Evolutionary conservation across 441 rosid species (phyloP).

Genomic region (Oxalis stricta): DNA sequence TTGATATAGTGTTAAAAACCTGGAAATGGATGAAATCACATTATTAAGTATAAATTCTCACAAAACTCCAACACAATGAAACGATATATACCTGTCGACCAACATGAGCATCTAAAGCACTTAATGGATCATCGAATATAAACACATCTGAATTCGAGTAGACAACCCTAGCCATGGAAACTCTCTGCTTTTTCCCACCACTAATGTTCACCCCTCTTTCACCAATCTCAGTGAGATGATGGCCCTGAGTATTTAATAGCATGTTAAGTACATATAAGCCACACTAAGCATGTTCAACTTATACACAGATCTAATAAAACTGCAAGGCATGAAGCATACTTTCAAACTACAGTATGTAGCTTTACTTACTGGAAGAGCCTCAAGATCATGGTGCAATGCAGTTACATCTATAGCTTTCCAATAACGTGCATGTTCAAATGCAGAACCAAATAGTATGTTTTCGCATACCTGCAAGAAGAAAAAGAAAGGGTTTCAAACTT

Average conservation of each 20-base stretch:
- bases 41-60: too few relatives aligned
- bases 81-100: slow-evolving; percentile 71
- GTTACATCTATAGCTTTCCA: slow-evolving; percentile 76
- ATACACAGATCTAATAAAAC: too few relatives aligned
- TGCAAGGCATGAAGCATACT: too few relatives aligned
- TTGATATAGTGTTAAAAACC: slow-evolving; percentile 90
- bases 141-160: slow-evolving; percentile 78
- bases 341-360: too few relatives aligned
- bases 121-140: slow-evolving; percentile 86
- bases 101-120: slow-evolving; percentile 94
- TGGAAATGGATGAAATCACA: slow-evolving; percentile 16
- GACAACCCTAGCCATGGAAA: slow-evolving; percentile 92
- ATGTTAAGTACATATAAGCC: too few relatives aligned
- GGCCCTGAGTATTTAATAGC: slow-evolving; percentile 60
- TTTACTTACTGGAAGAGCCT: slow-evolving; percentile 71
- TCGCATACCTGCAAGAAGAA: slow-evolving; percentile 65
- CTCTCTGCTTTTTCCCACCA: slow-evolving; percentile 97
- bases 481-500: too few relatives aligned
- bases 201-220: slow-evolving; percentile 96
- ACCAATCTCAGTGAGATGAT: slow-evolving; percentile 91
- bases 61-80: too few relatives aligned
- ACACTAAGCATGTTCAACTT: too few relatives aligned
- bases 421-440: slow-evolving; percentile 58
- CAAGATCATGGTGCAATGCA: slow-evolving; percentile 78
- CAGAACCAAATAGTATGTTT: slow-evolving; percentile 73